These are phyloP conservation scores for Rhododendron griersonianum DNA, from an alignment of 148 eudicot species.

Conservation along the genomic window DNA sequence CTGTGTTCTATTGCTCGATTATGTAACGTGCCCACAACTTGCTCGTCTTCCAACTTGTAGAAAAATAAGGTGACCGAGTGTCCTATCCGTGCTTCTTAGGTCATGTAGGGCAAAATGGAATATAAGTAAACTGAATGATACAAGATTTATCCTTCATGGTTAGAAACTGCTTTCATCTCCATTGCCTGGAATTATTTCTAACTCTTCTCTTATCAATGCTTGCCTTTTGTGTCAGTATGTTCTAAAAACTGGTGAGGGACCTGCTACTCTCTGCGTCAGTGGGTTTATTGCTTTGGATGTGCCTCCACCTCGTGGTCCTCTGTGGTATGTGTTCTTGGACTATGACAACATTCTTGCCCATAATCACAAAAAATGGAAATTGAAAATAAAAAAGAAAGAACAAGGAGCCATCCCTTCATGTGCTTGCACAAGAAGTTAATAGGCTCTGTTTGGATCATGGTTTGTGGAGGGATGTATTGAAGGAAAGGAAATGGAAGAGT, in stretches of 20 bases:
- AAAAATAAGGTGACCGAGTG: background rate
- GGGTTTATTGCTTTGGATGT: constrained; percentile 83
- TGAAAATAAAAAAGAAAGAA: background rate
- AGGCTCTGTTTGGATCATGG: background rate
- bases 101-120: background rate
- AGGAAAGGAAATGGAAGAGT: background rate
- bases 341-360: background rate
- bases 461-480: background rate
- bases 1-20: background rate
- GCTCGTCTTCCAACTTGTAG: background rate
- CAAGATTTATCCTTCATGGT: background rate
- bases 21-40: background rate
- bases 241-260: constrained; percentile 65
- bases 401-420: background rate
- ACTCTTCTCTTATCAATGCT: background rate
- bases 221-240: constrained; percentile 49
- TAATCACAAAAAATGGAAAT: background rate
- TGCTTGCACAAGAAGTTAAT: background rate
- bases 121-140: background rate
- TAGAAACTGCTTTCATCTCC: constrained; percentile 1
- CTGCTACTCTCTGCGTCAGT: constrained; percentile 57
- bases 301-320: constrained; percentile 77
- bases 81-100: background rate
- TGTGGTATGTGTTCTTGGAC: constrained; percentile 50
- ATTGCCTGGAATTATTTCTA: background rate